Percentiles rank a stretch among this genome's conserved stretches.
These are phyloP conservation scores for Chaetomiaceae sp. DNA, from an alignment of 2,329 filamentous ascomycete genomes.

Conservation along the genomic window DNA sequence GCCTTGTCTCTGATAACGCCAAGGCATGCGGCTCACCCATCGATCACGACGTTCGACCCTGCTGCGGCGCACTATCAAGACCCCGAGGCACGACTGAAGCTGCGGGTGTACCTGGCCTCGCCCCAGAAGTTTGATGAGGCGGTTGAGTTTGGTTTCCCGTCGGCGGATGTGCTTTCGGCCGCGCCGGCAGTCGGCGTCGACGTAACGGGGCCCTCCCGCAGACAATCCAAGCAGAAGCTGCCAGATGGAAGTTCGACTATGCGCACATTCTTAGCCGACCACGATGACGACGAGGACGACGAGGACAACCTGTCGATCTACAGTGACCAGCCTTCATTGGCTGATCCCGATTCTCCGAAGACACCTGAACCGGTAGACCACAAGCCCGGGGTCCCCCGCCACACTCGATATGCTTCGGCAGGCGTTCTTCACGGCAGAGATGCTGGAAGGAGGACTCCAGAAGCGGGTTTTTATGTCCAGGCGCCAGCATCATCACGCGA, in stretches of 20 bases:
- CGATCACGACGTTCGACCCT: conserved; percentile 58
- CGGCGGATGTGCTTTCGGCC: conserved; percentile 44
- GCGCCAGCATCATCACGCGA: conserved; percentile 63
- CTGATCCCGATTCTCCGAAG: conserved; percentile 56
- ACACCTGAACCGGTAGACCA: conserved; percentile 49
- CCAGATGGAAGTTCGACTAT: conserved; percentile 46
- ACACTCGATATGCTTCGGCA: conserved; percentile 18
- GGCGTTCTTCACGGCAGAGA: conserved; percentile 11
- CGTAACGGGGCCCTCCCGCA: conserved; percentile 25
- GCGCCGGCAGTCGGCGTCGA: conserved; percentile 30
- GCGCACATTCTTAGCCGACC: conserved; percentile 50
- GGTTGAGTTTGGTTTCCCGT: conserved; percentile 87
- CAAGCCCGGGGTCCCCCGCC: conserved; percentile 13
- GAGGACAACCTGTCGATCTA: conserved; percentile 54
- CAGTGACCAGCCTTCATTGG: conserved; percentile 51
- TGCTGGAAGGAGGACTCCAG: conserved; percentile 32
- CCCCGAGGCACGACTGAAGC: conserved; percentile 78
- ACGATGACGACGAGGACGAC: conserved; percentile 31
- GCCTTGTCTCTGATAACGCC: conserved; percentile 52
- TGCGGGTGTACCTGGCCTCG: conserved; percentile 80
- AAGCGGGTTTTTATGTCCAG: conserved; percentile 43
- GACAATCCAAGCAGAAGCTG: conserved; percentile 28
- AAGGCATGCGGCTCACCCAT: conserved; percentile 42
- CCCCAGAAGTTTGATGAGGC: conserved; percentile 95
- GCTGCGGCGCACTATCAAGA: conserved; percentile 82